These are phyloP conservation scores for Flaveria trinervia DNA, from an alignment of 129 eudicot species.

Conservation along the genomic window DNA sequence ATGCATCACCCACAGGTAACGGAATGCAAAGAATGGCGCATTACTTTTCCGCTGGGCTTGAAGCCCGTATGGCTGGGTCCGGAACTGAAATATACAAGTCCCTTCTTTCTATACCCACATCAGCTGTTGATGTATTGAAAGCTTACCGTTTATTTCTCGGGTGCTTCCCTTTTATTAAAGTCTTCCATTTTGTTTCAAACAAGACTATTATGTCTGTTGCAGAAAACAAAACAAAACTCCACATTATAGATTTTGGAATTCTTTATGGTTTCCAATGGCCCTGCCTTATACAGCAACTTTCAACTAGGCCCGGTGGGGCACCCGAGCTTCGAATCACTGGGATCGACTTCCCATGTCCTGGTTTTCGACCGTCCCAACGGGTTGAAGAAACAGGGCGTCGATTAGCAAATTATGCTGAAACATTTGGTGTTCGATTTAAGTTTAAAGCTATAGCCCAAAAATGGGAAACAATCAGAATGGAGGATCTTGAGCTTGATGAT, in stretches of 20 bases:
- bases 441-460: constrained; percentile 73
- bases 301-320: constrained; percentile 67
- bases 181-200: constrained; percentile 60
- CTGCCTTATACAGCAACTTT: constrained; percentile 57
- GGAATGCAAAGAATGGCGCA: constrained; percentile 90
- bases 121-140: constrained; percentile 71
- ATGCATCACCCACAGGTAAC: constrained; percentile 74
- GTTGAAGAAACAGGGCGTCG: constrained; percentile 84
- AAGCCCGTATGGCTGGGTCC: constrained; percentile 84
- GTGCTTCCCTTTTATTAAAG: constrained; percentile 58
- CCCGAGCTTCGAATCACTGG: constrained; percentile 78
- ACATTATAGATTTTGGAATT: constrained; percentile 76
- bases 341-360: constrained; percentile 73
- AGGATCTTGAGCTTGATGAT: constrained; percentile 59
- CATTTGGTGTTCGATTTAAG: constrained; percentile 60
- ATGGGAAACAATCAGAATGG: constrained; percentile 67
- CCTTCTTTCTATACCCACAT: constrained; percentile 44
- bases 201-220: constrained; percentile 55
- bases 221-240: constrained; percentile 52
- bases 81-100: constrained; percentile 63
- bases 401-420: constrained; percentile 65
- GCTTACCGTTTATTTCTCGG: constrained; percentile 66
- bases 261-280: constrained; percentile 89
- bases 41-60: constrained; percentile 73
- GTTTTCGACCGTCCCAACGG: constrained; percentile 74